Base-by-base conservation (phyloP, 1,139 yeast genomes). In the Pichia sp. region DNA sequence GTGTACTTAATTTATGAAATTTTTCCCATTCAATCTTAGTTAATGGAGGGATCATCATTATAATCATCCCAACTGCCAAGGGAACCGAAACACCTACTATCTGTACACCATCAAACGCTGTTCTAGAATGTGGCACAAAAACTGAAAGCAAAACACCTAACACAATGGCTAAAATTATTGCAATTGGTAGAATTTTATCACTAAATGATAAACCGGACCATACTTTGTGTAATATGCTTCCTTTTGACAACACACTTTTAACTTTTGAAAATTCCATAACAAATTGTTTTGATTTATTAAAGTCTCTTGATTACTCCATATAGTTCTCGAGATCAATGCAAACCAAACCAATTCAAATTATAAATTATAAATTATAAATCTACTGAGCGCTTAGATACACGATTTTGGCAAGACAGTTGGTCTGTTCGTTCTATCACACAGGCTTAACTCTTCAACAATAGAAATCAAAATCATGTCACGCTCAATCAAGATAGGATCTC, bases 21-120 rank as follows among this genome's bases (percentile, higher is more conserved):
- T 62, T 65, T 57, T 79, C 84, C 75, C 78, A 80, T 59, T 74
- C 70, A 14, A 80, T 77, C 56, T 77, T 77, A 62, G 82, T 77
- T 44, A 80, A 65, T 11, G 81, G 81, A 3, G 84, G 84, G 19
- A 76, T 68, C 81, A 80, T 80, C 84, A 80, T 80, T 18, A 77
- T 70, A 18, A 80, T 69, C 53, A 80, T 63, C 0, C 84, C 84
- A 11, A 79, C 65, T 1, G 80, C 79, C 30, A 80, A 64, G 0
- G 84, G 84, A 10, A 75, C 58, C 0, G 74, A 67, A 3, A 72
- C 75, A 11, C 68, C 63, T 54, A 53, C 68, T 48, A 60, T 57
- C 42, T 65, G 56, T 3, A 66, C 65, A 2, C 71, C 67, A 33
- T 67, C 60, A 50, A 72, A 70, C 1, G 69, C 70, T 13, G 58